Percentiles rank a stretch among this genome's conserved stretches.
These are phyloP conservation scores for Fusarium anguioides DNA, from an alignment of 2,329 filamentous ascomycete genomes.

Conservation along the genomic window DNA sequence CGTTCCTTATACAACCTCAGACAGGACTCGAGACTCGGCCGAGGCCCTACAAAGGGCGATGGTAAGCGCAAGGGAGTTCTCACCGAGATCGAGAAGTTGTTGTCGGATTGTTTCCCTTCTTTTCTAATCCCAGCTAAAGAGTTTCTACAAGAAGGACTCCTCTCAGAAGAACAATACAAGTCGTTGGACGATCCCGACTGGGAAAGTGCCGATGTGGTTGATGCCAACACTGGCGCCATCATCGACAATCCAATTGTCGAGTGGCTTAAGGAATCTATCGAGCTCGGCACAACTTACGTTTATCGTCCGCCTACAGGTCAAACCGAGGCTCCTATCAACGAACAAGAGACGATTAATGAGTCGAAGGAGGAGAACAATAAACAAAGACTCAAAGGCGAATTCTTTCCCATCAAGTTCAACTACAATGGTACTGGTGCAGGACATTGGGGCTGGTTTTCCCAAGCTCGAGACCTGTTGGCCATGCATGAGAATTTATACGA, in stretches of 20 bases:
- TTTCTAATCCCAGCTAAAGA: slow-evolving; percentile 63
- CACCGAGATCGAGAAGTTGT: slow-evolving; percentile 5
- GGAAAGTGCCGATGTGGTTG: slow-evolving; percentile 21
- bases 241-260: slow-evolving; percentile 5
- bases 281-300: slow-evolving; percentile 35
- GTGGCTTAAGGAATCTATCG: slow-evolving; percentile 35
- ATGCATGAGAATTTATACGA: slow-evolving; percentile 66
- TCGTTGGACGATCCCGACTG: slow-evolving; percentile 54
- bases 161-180: slow-evolving; percentile 71
- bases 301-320: slow-evolving; percentile 38
- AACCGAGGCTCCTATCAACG: background rate
- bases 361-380: slow-evolving; percentile 34
- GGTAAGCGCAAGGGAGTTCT: slow-evolving; percentile 17
- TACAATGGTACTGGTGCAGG: slow-evolving; percentile 28
- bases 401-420: slow-evolving; percentile 47
- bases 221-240: background rate
- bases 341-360: background rate
- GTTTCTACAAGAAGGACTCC: slow-evolving; percentile 65
- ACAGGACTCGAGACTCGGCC: slow-evolving; percentile 32
- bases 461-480: slow-evolving; percentile 24
- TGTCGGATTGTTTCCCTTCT: slow-evolving; percentile 49
- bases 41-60: slow-evolving; percentile 9
- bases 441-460: slow-evolving; percentile 24
- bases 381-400: slow-evolving; percentile 67
- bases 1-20: slow-evolving; percentile 75